A percentile compares a stretch with the other conserved stretches of the same genome.
Evolutionary conservation across 2,329 filamentous ascomycete species (phyloP).

Genomic region (Aspergillus quadricinctus): DNA sequence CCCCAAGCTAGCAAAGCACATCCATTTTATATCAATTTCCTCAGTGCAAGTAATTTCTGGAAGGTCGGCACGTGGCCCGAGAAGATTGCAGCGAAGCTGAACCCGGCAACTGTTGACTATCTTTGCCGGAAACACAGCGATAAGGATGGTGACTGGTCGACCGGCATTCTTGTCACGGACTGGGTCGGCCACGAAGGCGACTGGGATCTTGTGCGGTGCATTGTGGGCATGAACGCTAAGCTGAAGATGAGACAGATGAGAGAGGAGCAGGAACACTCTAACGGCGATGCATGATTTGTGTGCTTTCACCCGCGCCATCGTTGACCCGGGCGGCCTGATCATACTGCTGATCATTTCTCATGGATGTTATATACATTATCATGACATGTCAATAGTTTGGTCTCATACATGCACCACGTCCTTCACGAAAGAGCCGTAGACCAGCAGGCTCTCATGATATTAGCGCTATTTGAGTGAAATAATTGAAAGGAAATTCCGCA

Average conservation of each 20-base stretch:
- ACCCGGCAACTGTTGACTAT: conserved; percentile 65
- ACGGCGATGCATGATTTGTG: not conserved
- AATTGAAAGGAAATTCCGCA: too few relatives aligned
- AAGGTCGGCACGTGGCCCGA: conserved; percentile 89
- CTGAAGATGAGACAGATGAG: conserved; percentile 36
- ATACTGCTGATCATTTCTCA: not conserved
- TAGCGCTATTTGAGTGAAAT: too few relatives aligned
- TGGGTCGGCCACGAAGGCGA: conserved; percentile 84
- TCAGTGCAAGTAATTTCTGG: conserved; percentile 92
- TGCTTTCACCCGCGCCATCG: not conserved
- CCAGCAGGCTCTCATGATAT: too few relatives aligned
- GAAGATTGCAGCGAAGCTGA: conserved; percentile 79
- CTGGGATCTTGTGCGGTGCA: conserved; percentile 83
- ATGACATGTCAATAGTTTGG: not conserved
- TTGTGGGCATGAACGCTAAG: conserved; percentile 85
- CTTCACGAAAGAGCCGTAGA: too few relatives aligned
- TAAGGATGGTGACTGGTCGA: conserved; percentile 65
- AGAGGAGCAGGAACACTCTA: conserved; percentile 1
- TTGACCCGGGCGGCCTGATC: not conserved
- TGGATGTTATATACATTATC: not conserved
- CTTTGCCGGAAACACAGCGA: conserved; percentile 51
- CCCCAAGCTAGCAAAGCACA: conserved; percentile 45
- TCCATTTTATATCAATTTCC: conserved; percentile 84
- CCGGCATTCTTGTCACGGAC: conserved; percentile 87
- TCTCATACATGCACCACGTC: not conserved